These are phyloP conservation scores for Suillus discolor DNA, from an alignment of 768 basidiomycete genomes.

Conservation along the genomic window DNA sequence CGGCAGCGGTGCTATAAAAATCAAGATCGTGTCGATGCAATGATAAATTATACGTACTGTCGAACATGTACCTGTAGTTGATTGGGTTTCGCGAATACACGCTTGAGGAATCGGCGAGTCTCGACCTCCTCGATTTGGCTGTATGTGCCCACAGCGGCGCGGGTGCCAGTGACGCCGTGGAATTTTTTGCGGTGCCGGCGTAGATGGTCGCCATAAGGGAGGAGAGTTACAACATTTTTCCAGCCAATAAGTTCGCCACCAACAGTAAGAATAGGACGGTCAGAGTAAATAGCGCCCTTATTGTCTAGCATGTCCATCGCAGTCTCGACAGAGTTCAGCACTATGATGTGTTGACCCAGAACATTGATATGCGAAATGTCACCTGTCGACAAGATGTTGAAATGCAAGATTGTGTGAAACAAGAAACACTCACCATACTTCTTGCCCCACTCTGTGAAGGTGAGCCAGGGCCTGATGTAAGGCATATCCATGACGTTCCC, in stretches of 20 bases:
- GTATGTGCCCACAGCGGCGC: conserved; percentile 37
- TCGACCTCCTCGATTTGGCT: conserved; percentile 41
- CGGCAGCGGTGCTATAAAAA: conserved; percentile 45
- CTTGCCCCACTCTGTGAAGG: conserved; percentile 46
- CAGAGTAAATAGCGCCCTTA: conserved; percentile 66
- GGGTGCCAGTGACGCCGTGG: conserved; percentile 43
- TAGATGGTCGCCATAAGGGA: conserved; percentile 43
- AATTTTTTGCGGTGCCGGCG: conserved; percentile 44
- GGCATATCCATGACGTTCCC: conserved; percentile 56
- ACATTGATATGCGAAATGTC: conserved; percentile 62
- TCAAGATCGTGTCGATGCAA: background rate
- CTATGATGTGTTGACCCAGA: conserved; percentile 58
- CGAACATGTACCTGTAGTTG: conserved; percentile 43
- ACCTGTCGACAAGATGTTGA: conserved; percentile 37
- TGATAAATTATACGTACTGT: conserved; percentile 29
- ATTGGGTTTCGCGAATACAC: conserved; percentile 39
- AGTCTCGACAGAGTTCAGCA: conserved; percentile 53
- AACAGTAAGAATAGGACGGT: conserved; percentile 54
- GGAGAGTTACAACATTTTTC: conserved; percentile 36
- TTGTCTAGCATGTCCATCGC: conserved; percentile 65
- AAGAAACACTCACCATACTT: conserved; percentile 39
- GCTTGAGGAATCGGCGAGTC: conserved; percentile 44
- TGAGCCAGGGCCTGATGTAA: conserved; percentile 45
- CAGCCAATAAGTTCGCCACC: conserved; percentile 37
- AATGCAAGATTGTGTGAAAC: background rate